phyloP scores from a whole-genome alignment of 805 yeast species.

The Candida ficus region DNA sequence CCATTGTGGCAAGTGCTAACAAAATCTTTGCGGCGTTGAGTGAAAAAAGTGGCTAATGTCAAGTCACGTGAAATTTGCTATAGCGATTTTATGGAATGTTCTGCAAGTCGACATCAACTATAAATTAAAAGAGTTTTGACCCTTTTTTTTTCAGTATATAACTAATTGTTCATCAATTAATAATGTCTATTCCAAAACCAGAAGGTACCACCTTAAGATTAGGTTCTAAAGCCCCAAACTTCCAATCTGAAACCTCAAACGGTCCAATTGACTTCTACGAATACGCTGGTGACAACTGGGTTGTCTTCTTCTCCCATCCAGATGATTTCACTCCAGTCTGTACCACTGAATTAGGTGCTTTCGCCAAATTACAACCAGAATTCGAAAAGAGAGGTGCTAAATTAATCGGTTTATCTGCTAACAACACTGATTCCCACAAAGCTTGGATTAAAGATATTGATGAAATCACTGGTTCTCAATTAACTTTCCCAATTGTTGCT shows the following conservation, averaged over 20 bases:
- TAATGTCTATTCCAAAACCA: slow-evolving; percentile 38
- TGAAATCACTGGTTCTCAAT: slow-evolving; percentile 54
- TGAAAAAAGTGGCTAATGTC: slow-evolving; percentile 13
- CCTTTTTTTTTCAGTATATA: neutral
- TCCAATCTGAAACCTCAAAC: slow-evolving; percentile 55
- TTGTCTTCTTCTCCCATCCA: slow-evolving; percentile 67
- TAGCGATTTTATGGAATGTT: neutral
- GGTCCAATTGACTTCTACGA: slow-evolving; percentile 63
- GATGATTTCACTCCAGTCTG: slow-evolving; percentile 79
- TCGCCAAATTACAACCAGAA: slow-evolving; percentile 66
- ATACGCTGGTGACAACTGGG: slow-evolving; percentile 58
- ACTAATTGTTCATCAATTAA: neutral
- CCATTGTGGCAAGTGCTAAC: neutral
- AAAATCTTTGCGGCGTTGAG: neutral
- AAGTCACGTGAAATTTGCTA: slow-evolving; percentile 20
- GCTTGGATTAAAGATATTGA: slow-evolving; percentile 71
- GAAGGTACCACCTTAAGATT: slow-evolving; percentile 36
- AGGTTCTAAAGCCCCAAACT: slow-evolving; percentile 68
- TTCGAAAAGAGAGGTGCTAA: slow-evolving; percentile 60
- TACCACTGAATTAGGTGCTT: slow-evolving; percentile 75
- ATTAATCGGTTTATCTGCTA: slow-evolving; percentile 64
- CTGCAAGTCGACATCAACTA: slow-evolving; percentile 1
- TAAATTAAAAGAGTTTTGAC: slow-evolving; percentile 1
- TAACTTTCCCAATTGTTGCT: slow-evolving; percentile 64
- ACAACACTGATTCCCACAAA: slow-evolving; percentile 54